A percentile compares a stretch with the other conserved stretches of the same genome.
These are phyloP conservation scores for Corymbia citriodora DNA, from an alignment of 441 rosid species.

Conservation along the genomic window DNA sequence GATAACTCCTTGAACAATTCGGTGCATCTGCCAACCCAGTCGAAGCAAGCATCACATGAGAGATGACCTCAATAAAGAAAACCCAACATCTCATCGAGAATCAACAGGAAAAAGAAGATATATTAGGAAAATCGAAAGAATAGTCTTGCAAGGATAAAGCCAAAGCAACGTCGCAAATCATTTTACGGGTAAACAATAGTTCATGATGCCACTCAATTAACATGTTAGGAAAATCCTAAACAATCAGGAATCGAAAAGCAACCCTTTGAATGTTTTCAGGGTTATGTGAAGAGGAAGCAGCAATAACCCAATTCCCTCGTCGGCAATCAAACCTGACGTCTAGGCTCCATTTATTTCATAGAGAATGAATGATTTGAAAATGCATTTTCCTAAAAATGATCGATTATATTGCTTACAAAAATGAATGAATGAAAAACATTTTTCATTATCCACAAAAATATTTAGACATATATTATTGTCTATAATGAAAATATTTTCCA, in stretches of 20 bases:
- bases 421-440: too few species aligned
- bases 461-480: too few species aligned
- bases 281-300: not conserved
- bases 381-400: too few species aligned
- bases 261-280: not conserved
- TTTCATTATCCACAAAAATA: not conserved
- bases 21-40: not conserved
- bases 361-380: too few species aligned
- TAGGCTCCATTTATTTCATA: not conserved
- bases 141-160: not conserved
- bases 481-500: too few species aligned
- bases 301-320: not conserved
- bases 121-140: not conserved
- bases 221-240: not conserved
- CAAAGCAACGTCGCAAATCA: not conserved
- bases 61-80: not conserved
- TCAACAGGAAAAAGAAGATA: not conserved
- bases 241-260: not conserved
- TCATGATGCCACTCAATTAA: not conserved
- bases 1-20: not conserved
- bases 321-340: not conserved
- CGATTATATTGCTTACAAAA: not conserved
- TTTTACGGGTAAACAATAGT: not conserved
- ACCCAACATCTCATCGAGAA: not conserved
- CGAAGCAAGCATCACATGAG: not conserved